Percentiles rank a stretch among this genome's conserved stretches.
Conservation (phyloP, 1,284 basidiomycete genomes). For the Leccinum cinnamomeum region DNA sequence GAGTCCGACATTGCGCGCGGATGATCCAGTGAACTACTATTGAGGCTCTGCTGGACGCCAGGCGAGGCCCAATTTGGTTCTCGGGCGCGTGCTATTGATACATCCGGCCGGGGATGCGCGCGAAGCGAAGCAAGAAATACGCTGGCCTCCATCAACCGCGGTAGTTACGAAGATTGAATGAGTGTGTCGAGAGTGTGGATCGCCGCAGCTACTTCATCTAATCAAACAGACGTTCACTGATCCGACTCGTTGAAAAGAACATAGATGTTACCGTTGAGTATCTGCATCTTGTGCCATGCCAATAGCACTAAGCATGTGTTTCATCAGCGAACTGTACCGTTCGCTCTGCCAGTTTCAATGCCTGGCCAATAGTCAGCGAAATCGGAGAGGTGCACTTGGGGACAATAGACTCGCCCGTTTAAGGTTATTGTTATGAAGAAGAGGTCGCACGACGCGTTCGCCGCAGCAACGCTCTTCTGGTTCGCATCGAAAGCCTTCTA, state of each 20-base stretch:
- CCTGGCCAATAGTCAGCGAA: slow-evolving; percentile 42
- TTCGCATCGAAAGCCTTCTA: slow-evolving; percentile 76
- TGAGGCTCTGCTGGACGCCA: no score
- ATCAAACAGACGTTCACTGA: background rate
- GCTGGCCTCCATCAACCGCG: slow-evolving; percentile 70
- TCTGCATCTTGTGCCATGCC: slow-evolving; percentile 83
- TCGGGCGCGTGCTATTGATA: slow-evolving; percentile 29
- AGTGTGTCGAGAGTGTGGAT: slow-evolving; percentile 87
- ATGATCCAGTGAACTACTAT: no score
- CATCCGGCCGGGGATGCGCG: slow-evolving; percentile 73
- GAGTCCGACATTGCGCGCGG: no score
- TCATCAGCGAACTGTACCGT: slow-evolving; percentile 51
- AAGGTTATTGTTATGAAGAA: slow-evolving; percentile 63
- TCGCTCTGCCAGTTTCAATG: slow-evolving; percentile 88
- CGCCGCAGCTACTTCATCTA: slow-evolving; percentile 76
- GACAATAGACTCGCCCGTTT: slow-evolving; percentile 41
- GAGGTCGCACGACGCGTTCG: slow-evolving; percentile 75
- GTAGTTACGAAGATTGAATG: slow-evolving; percentile 63
- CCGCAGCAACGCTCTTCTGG: slow-evolving; percentile 72
- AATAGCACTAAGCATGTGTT: slow-evolving; percentile 76
- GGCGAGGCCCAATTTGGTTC: no score
- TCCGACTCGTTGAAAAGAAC: background rate
- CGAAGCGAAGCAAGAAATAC: slow-evolving; percentile 89
- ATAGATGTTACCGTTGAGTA: slow-evolving; percentile 64
- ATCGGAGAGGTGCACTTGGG: slow-evolving; percentile 29